Percentiles rank a stretch among this genome's conserved stretches.
Evolutionary conservation across 345 rosid species (phyloP).

Genomic region (Durio zibethinus): DNA sequence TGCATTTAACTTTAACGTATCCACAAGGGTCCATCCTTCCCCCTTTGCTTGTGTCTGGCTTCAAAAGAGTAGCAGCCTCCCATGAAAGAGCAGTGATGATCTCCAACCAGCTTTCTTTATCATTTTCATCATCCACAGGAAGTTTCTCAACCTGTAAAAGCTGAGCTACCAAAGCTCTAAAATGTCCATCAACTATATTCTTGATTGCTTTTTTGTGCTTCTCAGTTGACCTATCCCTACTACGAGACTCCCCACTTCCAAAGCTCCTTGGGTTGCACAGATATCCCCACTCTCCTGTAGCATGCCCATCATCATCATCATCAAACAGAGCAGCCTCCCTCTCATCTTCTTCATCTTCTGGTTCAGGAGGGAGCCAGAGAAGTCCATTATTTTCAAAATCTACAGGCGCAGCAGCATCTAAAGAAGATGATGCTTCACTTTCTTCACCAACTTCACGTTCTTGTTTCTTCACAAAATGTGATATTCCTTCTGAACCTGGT

Average conservation of each 20-base stretch:
- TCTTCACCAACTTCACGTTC: constrained; percentile 53
- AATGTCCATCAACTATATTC: constrained; percentile 88
- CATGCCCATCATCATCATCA: constrained; percentile 62
- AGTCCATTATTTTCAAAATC: constrained; percentile 85
- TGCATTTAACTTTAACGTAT: constrained; percentile 91
- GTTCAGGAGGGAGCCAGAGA: constrained; percentile 96
- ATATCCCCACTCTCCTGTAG: constrained; percentile 80
- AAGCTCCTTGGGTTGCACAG: constrained; percentile 58
- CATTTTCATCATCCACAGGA: constrained; percentile 54
- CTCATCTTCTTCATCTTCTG: constrained; percentile 96
- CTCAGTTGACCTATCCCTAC: constrained; percentile 60
- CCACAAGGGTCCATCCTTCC: constrained; percentile 99
- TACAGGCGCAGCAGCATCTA: constrained; percentile 57
- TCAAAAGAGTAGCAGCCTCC: constrained; percentile 87
- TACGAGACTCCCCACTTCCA: constrained; percentile 71
- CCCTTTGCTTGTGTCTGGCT: constrained; percentile 88
- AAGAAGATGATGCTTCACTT: constrained; percentile 47
- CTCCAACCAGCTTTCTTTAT: constrained; percentile 76
- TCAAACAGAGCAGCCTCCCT: constrained; percentile 57
- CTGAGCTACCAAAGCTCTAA: constrained; percentile 88
- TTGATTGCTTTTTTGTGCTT: constrained; percentile 80
- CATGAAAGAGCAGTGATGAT: constrained; percentile 86
- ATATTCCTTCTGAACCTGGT: constrained; percentile 45
- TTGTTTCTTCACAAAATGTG: constrained; percentile 44
- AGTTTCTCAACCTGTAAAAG: constrained; percentile 81